Base-by-base conservation (phyloP, 179 eudicot genomes). In the Dionaea muscipula region DNA sequence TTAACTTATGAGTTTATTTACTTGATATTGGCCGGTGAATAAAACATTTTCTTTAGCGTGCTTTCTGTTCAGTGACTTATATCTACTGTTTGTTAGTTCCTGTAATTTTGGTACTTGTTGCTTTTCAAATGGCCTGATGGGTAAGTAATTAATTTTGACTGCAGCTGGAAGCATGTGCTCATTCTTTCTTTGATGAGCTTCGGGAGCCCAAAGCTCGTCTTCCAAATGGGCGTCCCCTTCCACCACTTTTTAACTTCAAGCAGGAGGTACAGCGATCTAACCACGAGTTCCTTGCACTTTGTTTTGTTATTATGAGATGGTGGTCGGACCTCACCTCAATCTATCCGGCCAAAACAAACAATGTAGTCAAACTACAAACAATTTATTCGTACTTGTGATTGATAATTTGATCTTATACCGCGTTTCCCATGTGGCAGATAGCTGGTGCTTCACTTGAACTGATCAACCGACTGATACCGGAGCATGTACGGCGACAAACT, bases 401-500 rank as follows among this genome's bases (percentile, higher is more conserved):
- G n/a, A 8, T 23, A 45, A 2, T 18, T 23, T 19, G 0, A 8
- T 19, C 23, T 25, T 9, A 12, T 49, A 18, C 19, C 36, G 19
- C 17, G 11, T 18, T 39, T 26, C 12, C 14, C 25, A 10, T 37
- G 16, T 63, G 66, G 68, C 80, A 87, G 96, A 61, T 87, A 51
- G 64, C 61, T 48, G 85, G 85, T 62, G 82, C 77, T 55, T 64
- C 85, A 36, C 84, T 79, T 0, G 90, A 86, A 47, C 63, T 86
- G 74, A 76, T 81, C 66, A 66, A 68, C 62, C 73, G 74, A 63
- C 71, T 90, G 45, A 75, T 86, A 61, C 97, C 97, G 7, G 90
- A 81, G 68, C 90, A 83, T 28, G 57, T 80, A 24, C 58, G 79
- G 19, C 70, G 79, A 47, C 95, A 81, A 74, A 58, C 48, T 37